These are phyloP conservation scores for Xerocomus minutiporus DNA, from an alignment of 1,284 basidiomycete species.

Conservation along the genomic window DNA sequence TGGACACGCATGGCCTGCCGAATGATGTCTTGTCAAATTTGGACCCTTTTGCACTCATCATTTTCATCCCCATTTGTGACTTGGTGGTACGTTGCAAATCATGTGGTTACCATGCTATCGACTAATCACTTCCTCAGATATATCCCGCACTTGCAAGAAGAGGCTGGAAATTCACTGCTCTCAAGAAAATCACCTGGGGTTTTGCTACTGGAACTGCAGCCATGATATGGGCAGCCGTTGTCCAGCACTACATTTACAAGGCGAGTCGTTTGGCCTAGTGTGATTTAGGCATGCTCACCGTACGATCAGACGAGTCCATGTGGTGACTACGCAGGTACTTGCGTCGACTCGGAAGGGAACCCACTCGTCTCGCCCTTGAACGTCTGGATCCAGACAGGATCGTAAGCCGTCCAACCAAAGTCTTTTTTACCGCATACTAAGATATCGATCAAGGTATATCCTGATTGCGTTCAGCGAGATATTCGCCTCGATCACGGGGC, in stretches of 20 bases:
- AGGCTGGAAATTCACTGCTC: conserved; percentile 65
- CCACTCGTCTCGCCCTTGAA: conserved; percentile 54
- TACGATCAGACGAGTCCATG: conserved; percentile 55
- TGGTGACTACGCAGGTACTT: conserved; percentile 51
- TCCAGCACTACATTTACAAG: conserved; percentile 77
- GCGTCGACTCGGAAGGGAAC: conserved; percentile 41
- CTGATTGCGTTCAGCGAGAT: conserved; percentile 74
- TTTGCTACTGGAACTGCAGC: conserved; percentile 60
- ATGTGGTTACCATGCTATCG: not conserved
- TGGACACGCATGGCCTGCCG: conserved; percentile 69
- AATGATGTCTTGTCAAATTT: conserved; percentile 82
- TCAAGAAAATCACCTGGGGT: conserved; percentile 73
- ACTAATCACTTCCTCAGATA: conserved; percentile 34
- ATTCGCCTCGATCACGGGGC: conserved; percentile 79
- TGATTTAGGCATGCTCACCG: conserved; percentile 5
- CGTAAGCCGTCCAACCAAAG: conserved; percentile 30
- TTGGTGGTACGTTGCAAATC: conserved; percentile 35
- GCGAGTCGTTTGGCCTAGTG: conserved; percentile 15
- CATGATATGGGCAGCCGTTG: conserved; percentile 62
- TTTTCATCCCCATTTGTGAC: conserved; percentile 72
- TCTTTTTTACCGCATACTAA: not conserved
- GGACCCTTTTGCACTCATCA: conserved; percentile 71
- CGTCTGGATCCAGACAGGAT: conserved; percentile 73
- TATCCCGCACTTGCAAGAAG: conserved; percentile 70
- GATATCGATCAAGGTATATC: conserved; percentile 42